Evolutionary conservation across 1,139 yeast species (phyloP).

Genomic region (Geotrichum europaeum): DNA sequence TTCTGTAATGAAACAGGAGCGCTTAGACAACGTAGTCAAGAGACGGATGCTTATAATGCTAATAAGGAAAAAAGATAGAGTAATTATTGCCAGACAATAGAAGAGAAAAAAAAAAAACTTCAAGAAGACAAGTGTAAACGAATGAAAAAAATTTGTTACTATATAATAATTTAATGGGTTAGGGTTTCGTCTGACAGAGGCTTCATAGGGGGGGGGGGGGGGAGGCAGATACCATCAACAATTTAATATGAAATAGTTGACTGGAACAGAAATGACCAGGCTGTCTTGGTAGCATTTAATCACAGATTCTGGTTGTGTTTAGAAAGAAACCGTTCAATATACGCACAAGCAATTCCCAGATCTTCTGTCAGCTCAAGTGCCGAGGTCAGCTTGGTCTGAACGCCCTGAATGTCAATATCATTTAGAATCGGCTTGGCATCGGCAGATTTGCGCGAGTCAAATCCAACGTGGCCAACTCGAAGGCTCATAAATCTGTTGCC

Average conservation of each 20-base stretch:
- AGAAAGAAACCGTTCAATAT: background rate
- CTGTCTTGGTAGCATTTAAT: background rate
- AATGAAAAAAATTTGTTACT: background rate
- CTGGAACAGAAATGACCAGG: background rate
- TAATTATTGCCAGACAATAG: background rate
- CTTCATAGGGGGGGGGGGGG: background rate
- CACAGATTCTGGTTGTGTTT: background rate
- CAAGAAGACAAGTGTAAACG: background rate
- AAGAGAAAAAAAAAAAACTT: background rate
- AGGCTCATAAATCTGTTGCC: background rate
- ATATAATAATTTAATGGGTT: background rate
- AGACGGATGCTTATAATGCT: background rate
- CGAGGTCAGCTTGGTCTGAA: slow-evolving; percentile 7
- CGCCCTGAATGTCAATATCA: background rate
- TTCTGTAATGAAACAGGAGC: background rate
- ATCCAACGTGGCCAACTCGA: background rate
- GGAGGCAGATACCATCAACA: background rate
- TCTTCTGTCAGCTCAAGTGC: slow-evolving; percentile 17
- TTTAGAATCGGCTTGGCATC: background rate
- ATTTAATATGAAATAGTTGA: background rate
- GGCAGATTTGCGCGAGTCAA: background rate
- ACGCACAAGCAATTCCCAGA: slow-evolving; percentile 14
- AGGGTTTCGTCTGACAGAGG: background rate
- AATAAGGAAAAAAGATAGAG: background rate
- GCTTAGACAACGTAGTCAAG: background rate